Percentiles rank a stretch among this genome's conserved stretches.
These are phyloP conservation scores for Cryptosporidium bovis DNA, from an alignment of 169 alveolate genomes.

Conservation along the genomic window DNA sequence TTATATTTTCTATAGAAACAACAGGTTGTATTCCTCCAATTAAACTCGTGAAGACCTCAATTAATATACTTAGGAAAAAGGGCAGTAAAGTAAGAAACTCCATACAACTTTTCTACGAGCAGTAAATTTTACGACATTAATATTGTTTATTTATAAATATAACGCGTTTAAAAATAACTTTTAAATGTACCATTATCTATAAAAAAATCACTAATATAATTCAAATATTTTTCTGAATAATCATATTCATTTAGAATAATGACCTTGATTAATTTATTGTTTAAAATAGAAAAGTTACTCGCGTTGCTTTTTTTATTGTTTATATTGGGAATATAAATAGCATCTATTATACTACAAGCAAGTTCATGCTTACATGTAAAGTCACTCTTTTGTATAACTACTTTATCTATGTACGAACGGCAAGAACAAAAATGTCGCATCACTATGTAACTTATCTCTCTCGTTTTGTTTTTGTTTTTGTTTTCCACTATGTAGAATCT, in stretches of 20 bases:
- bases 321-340: conserved; percentile 29
- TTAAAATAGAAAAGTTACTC: background rate
- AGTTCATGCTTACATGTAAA: conserved; percentile 71
- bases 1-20: conserved; percentile 86
- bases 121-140: background rate
- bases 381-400: conserved; percentile 38
- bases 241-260: background rate
- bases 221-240: conserved; percentile 26
- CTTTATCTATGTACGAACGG: conserved; percentile 47
- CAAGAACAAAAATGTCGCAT: conserved; percentile 69
- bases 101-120: conserved; percentile 69
- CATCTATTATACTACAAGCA: conserved; percentile 32
- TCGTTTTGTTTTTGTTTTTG: conserved; percentile 3
- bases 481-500: conserved; percentile 50
- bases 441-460: conserved; percentile 34
- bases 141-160: background rate
- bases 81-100: conserved; percentile 75
- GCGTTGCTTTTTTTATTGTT: background rate
- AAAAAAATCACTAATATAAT: conserved; percentile 22
- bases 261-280: conserved; percentile 4
- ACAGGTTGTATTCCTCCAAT: conserved; percentile 84
- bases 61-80: conserved; percentile 77
- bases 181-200: conserved; percentile 22
- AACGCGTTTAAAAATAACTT: background rate
- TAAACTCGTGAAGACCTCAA: conserved; percentile 79